These are phyloP conservation scores for Candida pseudoviswanathii DNA, from an alignment of 1,139 yeast genomes.

Conservation along the genomic window DNA sequence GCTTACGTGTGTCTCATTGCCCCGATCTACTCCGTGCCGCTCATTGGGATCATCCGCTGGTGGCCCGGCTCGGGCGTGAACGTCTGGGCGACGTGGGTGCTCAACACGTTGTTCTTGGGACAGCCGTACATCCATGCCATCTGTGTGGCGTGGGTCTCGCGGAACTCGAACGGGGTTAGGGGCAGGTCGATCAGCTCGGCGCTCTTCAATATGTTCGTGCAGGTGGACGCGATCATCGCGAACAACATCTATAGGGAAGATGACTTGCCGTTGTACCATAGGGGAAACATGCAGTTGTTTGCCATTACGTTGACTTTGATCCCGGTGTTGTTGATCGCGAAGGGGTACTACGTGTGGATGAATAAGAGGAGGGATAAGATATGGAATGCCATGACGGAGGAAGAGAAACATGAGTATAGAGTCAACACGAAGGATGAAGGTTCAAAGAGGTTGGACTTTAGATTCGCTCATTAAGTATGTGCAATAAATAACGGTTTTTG, in stretches of 20 bases:
- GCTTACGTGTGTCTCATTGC: constrained; percentile 33
- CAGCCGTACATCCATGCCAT: constrained; percentile 56
- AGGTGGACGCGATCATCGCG: constrained; percentile 52
- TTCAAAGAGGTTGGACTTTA: constrained; percentile 57
- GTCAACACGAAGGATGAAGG: constrained; percentile 50
- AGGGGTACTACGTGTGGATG: constrained; percentile 46
- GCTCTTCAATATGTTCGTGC: constrained; percentile 62
- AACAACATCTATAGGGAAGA: constrained; percentile 57
- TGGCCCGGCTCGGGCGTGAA: constrained; percentile 52
- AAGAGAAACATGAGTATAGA: constrained; percentile 50
- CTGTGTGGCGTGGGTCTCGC: constrained; percentile 60
- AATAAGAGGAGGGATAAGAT: constrained; percentile 44
- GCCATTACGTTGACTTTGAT: constrained; percentile 18
- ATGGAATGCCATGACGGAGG: constrained; percentile 52
- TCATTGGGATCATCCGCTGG: constrained; percentile 46
- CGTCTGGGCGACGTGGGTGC: constrained; percentile 55
- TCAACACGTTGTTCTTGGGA: constrained; percentile 50
- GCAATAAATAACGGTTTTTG: no score
- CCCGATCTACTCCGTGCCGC: constrained; percentile 42
- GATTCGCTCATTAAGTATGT: constrained; percentile 23
- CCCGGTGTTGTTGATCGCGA: constrained; percentile 25
- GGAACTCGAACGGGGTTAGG: constrained; percentile 61
- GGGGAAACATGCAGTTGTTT: constrained; percentile 48
- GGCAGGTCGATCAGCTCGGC: constrained; percentile 60
- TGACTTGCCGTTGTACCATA: constrained; percentile 59